phyloP scores from a whole-genome alignment of 441 rosid genomes.

The Manihot esculenta region DNA sequence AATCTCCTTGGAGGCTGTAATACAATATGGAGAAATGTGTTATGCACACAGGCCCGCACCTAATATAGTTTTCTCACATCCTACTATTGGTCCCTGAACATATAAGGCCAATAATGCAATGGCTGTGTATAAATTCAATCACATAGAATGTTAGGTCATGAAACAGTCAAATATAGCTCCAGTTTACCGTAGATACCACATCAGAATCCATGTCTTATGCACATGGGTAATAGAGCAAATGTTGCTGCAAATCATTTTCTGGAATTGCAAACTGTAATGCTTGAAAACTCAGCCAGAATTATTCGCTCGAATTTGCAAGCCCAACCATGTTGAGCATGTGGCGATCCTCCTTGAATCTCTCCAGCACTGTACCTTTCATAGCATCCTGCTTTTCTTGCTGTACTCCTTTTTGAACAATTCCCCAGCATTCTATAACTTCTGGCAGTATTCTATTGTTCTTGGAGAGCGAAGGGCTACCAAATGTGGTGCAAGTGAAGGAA shows the following conservation, averaged over 20 bases:
- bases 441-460: slow-evolving; percentile 49
- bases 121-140: not conserved
- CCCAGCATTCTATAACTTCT: slow-evolving; percentile 93
- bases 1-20: no score
- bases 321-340: slow-evolving; percentile 91
- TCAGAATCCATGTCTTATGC: not conserved
- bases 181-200: not conserved
- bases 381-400: slow-evolving; percentile 46
- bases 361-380: slow-evolving; percentile 51
- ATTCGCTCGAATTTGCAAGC: slow-evolving; percentile 73
- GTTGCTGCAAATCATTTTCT: not conserved
- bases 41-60: no score
- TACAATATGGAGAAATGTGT: no score
- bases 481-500: slow-evolving; percentile 67
- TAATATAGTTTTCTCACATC: no score
- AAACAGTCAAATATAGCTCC: not conserved
- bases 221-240: not conserved
- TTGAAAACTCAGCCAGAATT: not conserved
- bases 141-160: not conserved
- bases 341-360: slow-evolving; percentile 81
- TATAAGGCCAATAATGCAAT: not conserved
- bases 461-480: slow-evolving; percentile 76
- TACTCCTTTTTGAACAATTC: slow-evolving; percentile 39
- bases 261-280: not conserved
- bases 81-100: no score